Evolutionary conservation across 345 rosid genomes (phyloP), one percentile per base, ranked within the genome.

Genomic region (Arabidopsis suecica): DNA sequence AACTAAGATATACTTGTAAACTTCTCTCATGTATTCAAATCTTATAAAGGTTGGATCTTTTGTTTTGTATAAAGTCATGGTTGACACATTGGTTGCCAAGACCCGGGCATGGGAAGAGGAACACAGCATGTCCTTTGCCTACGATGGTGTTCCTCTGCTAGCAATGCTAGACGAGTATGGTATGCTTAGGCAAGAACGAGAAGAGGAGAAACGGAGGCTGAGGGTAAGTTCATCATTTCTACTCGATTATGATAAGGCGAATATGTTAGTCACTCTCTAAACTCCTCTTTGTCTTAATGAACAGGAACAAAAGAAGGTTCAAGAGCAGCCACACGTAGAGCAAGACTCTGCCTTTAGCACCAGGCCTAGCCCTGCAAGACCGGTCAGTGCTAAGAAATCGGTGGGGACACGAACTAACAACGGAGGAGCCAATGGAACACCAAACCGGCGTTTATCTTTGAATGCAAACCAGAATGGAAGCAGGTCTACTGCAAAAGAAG

Each of bases 141-240:
- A 93, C 66, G 99, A 96, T 73, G 97, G 99, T 0, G 96, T 96
- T 78, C 97, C 98, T 53, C 91, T 96, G 44, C 87, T 96, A 53
- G 98, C 98, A 61, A 96, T 93, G 99, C 82, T 93, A 40, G 98
- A 96, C 69, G 99, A 96, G 83, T 96, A 96, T 61, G 96, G 96
- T 73, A 87, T 96, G 99, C 93, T 93, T 79, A 85, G 96, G 83
- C 97, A 88, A 63, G 99, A 96, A 84, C 84, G 98, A 76, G 99
- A 96, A 83, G 99, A 96, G 76, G 98, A 96, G 84, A 93, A 91
- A 77, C 80, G 91, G 41, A 88, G 91, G 78, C 72, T 90, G 68
- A 88, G 88, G 79, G 98, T 95, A 75, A 82, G 89, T 51, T 53
- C 8, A 44, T 50, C 45, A 22, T 16, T 34, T 59, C 44, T 20